Evolutionary conservation across 116 monocot genomes (phyloP), one percentile per base, ranked within the genome.

Genomic region (Thalassia testudinum): DNA sequence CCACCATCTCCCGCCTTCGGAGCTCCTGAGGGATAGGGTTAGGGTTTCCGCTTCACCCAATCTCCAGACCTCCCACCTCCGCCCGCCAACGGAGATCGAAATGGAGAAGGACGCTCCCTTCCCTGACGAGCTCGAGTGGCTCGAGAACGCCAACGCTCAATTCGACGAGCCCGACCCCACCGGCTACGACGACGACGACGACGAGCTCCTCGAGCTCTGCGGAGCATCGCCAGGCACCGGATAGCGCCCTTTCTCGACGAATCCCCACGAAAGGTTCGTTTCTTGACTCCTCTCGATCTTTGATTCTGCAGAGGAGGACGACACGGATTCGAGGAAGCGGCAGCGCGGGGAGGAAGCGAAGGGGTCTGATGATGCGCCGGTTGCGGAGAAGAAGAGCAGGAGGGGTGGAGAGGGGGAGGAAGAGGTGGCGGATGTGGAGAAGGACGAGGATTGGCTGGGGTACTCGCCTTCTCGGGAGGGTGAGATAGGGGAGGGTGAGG

Each of bases 111-210:
- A 70, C 44, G 60, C 70, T 27, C 81, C 86, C 0, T 59, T 28
- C 7, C 49, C 69, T 1, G 81, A 86, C 24, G 86, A 86, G 75
- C 77, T 86, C 27, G 81, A 81, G 48, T 75, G 76, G 81, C 77
- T 86, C 29, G 85, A 81, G 34, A 61, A 60, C 64, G 43, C 70
- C 8, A 38, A 62, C 58, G 24, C 62, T 12, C 54, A 50, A 1
- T 23, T 23, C 10, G 42, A 51, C 23, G 52, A 25, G 7, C 24
- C 17, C 4, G 40, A 51, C 5, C 17, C 23, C 1, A 42, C 13
- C 0, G 38, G 24, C 16, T 42, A 42, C 24, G 18, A 19, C 50
- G 61, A 49, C 23, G 19, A 17, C 1, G 61, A 61, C 14, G 61
- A 61, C 16, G 49, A 61, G 30, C 49, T 61, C 34, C 34, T 50